Evolutionary conservation across 805 yeast genomes (phyloP).

Genomic region (Barnettozyma salicaria): DNA sequence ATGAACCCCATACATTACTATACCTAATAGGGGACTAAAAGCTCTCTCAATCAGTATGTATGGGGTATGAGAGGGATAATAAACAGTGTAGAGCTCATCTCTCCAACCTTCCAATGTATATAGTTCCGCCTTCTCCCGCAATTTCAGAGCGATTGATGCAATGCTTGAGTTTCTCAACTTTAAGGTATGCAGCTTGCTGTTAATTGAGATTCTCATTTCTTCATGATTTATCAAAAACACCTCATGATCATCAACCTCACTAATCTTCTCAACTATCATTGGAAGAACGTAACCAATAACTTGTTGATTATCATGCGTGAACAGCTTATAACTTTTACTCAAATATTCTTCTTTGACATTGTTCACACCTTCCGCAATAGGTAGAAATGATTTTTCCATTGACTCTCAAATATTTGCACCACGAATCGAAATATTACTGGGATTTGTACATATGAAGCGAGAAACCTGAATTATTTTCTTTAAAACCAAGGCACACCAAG

Average conservation of each 20-base stretch:
- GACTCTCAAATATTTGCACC: not conserved
- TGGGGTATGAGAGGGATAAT: slow-evolving; percentile 45
- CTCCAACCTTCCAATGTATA: slow-evolving; percentile 69
- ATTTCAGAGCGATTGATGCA: slow-evolving; percentile 35
- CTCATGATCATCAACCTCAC: slow-evolving; percentile 4
- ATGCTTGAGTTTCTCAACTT: slow-evolving; percentile 39
- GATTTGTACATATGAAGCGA: not conserved
- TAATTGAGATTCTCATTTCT: slow-evolving; percentile 26
- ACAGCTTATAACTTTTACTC: slow-evolving; percentile 5
- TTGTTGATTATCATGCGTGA: slow-evolving; percentile 16
- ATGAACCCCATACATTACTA: slow-evolving; percentile 87
- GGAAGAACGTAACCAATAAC: slow-evolving; percentile 14
- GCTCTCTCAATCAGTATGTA: slow-evolving; percentile 78
- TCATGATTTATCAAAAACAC: slow-evolving; percentile 24
- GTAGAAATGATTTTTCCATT: not conserved
- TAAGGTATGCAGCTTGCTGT: slow-evolving; percentile 29
- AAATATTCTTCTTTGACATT: slow-evolving; percentile 21
- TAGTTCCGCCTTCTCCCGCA: slow-evolving; percentile 34
- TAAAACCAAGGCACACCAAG: no score
- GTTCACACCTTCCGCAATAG: slow-evolving; percentile 18
- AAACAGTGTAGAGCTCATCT: slow-evolving; percentile 72
- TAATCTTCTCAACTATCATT: slow-evolving; percentile 10
- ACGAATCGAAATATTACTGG: not conserved
- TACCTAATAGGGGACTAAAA: slow-evolving; percentile 73
- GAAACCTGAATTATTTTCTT: not conserved